Conservation (phyloP, 805 yeast species). For the Yamadazyma phyllophila region DNA sequence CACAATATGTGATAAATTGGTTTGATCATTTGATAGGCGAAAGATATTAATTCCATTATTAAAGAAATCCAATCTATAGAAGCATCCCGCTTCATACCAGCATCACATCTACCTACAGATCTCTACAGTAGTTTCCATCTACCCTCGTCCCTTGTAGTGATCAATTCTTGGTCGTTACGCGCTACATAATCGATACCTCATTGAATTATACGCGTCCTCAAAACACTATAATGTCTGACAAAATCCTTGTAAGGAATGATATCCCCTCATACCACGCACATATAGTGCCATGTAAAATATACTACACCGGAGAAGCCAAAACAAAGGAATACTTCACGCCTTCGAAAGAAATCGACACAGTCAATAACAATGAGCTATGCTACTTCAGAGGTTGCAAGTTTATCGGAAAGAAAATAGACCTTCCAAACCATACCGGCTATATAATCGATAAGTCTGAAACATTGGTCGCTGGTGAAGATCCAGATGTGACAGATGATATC, state of each 20-base stretch:
- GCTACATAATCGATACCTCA: too few species aligned
- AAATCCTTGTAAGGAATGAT: slow-evolving; percentile 8
- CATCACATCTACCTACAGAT: too few species aligned
- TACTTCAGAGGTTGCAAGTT: slow-evolving; percentile 37
- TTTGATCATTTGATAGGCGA: too few species aligned
- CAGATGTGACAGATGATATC: slow-evolving; percentile 12
- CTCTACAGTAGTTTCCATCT: too few species aligned
- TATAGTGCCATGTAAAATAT: slow-evolving; percentile 26
- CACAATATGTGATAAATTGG: too few species aligned
- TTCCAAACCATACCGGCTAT: slow-evolving; percentile 23
- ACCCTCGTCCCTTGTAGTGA: too few species aligned
- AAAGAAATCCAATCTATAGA: too few species aligned
- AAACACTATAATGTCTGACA: not conserved
- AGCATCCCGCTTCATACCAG: too few species aligned
- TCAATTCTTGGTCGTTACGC: too few species aligned
- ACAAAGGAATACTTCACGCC: slow-evolving; percentile 31
- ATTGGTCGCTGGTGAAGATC: slow-evolving; percentile 16
- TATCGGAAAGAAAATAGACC: slow-evolving; percentile 22
- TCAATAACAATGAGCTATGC: slow-evolving; percentile 18
- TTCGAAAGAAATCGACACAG: slow-evolving; percentile 21
- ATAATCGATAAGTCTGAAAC: slow-evolving; percentile 24
- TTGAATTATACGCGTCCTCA: not conserved
- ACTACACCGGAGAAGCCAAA: slow-evolving; percentile 31
- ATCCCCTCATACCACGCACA: slow-evolving; percentile 20
- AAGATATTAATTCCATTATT: too few species aligned